Evolutionary conservation across 495 filamentous ascomycete genomes (phyloP).

Genomic region (Monascus purpureus): DNA sequence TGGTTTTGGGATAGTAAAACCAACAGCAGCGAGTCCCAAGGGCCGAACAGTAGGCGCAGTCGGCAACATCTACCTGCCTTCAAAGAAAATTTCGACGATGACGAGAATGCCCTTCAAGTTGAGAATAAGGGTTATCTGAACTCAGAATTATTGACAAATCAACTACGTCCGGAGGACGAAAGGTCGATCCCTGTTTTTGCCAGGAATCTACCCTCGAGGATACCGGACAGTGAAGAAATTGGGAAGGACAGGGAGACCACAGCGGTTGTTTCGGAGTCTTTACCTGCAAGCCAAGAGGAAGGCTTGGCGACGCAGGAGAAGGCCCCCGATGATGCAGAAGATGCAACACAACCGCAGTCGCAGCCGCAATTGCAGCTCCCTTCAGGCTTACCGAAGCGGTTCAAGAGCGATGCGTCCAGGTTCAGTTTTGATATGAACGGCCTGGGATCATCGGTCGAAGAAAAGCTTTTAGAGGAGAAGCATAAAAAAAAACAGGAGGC

Average conservation of each 20-base stretch:
- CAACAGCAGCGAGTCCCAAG: conserved; percentile 3
- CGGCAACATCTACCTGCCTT: conserved; percentile 47
- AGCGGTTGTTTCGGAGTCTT: conserved; percentile 3
- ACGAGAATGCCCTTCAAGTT: conserved; percentile 31
- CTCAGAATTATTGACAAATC: conserved; percentile 28
- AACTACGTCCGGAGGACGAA: conserved; percentile 17
- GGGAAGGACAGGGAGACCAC: conserved; percentile 3
- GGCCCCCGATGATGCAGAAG: conserved; percentile 24
- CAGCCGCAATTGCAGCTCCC: conserved; percentile 16
- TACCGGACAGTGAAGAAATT: conserved; percentile 15
- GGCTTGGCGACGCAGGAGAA: conserved; percentile 5
- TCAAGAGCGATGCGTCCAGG: conserved; percentile 74
- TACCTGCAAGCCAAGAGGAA: conserved; percentile 1
- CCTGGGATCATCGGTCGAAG: conserved; percentile 64
- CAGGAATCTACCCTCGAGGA: conserved; percentile 29
- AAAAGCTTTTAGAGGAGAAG: conserved; percentile 73
- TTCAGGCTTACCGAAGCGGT: conserved; percentile 48
- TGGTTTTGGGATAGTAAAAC: no score
- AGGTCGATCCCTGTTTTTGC: conserved; percentile 37
- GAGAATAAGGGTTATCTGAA: conserved; percentile 37
- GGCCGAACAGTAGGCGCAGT: conserved; percentile 19
- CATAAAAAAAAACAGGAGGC: conserved; percentile 54
- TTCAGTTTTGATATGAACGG: conserved; percentile 84
- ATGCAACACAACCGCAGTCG: conserved; percentile 13
- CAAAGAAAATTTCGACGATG: conserved; percentile 55